Evolutionary conservation across 1,284 basidiomycete species (phyloP).

Genomic region (Rhodotorula glutinis): DNA sequence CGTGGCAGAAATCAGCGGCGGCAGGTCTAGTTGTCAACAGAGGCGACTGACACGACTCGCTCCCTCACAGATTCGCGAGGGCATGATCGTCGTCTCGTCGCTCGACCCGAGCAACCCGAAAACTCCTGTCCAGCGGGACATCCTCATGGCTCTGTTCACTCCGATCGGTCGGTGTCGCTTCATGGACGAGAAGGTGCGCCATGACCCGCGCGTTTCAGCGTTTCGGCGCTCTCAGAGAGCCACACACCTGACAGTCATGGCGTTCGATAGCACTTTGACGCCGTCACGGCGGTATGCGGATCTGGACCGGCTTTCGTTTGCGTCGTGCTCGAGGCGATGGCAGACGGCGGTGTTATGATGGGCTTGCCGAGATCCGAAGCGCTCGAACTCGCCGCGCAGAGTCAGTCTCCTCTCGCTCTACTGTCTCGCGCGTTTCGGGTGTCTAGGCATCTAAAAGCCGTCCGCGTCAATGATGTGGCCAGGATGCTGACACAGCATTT

Average conservation of each 20-base stretch:
- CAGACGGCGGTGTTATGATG: slow-evolving; percentile 99
- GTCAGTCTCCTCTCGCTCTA: slow-evolving; percentile 54
- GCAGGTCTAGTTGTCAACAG: too few species aligned
- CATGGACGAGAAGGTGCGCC: slow-evolving; percentile 76
- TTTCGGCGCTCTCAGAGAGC: too few species aligned
- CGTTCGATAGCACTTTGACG: slow-evolving; percentile 72
- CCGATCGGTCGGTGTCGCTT: slow-evolving; percentile 90
- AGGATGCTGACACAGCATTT: too few species aligned
- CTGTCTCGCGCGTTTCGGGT: neutral
- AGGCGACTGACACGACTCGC: neutral
- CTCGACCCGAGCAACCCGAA: slow-evolving; percentile 56
- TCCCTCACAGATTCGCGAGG: slow-evolving; percentile 76
- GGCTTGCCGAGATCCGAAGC: slow-evolving; percentile 91
- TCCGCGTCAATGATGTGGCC: too few species aligned
- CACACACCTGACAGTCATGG: neutral
- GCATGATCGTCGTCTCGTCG: slow-evolving; percentile 87
- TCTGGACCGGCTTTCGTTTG: slow-evolving; percentile 96
- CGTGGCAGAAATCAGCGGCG: too few species aligned
- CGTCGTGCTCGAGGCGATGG: slow-evolving; percentile 97
- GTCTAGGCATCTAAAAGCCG: neutral
- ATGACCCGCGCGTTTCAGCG: too few species aligned
- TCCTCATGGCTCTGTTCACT: slow-evolving; percentile 88
- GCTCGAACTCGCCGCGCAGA: slow-evolving; percentile 91
- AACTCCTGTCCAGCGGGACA: slow-evolving; percentile 62
- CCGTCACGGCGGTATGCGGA: slow-evolving; percentile 92